Evolutionary conservation across 164 flowering plant genomes (phyloP).

Genomic region (Vitis rupestris): DNA sequence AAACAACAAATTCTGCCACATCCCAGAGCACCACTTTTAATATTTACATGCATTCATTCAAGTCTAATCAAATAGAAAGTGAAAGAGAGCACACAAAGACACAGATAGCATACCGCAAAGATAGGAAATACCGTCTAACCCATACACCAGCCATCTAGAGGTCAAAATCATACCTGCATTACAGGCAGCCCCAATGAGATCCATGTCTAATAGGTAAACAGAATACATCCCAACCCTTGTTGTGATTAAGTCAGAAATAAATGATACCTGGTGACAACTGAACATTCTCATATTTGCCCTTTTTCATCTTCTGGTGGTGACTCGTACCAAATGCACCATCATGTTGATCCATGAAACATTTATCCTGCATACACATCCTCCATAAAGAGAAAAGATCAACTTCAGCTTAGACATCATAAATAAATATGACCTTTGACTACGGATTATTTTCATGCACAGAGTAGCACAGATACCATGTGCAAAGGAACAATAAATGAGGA

Average conservation of each 20-base stretch:
- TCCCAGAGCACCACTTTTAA: neutral
- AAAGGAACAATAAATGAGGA: too few species aligned
- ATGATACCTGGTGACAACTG: constrained; percentile 1
- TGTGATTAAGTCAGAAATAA: neutral
- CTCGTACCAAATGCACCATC: neutral
- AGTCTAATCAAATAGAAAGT: neutral
- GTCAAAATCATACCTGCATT: neutral
- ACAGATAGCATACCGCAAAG: constrained; percentile 8
- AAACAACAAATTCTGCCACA: neutral
- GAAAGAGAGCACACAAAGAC: neutral
- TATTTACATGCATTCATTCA: neutral
- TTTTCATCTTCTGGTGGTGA: neutral
- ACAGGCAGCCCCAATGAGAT: constrained; percentile 4
- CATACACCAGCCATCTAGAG: neutral
- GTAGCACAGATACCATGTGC: too few species aligned
- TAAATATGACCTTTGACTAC: too few species aligned
- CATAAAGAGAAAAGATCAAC: neutral
- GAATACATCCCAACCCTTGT: neutral
- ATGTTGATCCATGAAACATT: neutral
- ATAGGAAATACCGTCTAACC: neutral
- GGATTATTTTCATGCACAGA: too few species aligned
- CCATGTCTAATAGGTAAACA: neutral
- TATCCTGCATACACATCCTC: constrained; percentile 1
- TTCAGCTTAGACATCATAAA: too few species aligned
- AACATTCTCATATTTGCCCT: neutral